phyloP scores from a whole-genome alignment of 2,329 filamentous ascomycete species.

The Alternaria angustiovoidea region DNA sequence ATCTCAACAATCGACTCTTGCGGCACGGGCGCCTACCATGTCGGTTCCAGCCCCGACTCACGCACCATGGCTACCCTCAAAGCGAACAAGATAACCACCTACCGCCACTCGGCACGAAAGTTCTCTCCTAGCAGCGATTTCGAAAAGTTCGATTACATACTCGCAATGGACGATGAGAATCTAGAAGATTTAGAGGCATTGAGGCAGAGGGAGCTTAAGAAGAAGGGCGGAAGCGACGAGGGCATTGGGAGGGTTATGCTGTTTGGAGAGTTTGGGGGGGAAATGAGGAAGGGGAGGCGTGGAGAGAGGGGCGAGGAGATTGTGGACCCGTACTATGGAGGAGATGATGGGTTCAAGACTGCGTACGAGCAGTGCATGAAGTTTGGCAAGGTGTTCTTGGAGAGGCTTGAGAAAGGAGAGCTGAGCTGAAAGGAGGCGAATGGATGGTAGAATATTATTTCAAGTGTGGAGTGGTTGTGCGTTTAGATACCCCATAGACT shows the following conservation, averaged over 20 bases:
- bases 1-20: constrained; percentile 83
- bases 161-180: constrained; percentile 92
- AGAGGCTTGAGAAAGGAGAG: constrained; percentile 59
- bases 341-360: constrained; percentile 18
- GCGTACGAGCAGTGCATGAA: constrained; percentile 85
- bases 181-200: constrained; percentile 72
- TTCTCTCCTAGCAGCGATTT: constrained; percentile 76
- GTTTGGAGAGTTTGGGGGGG: constrained; percentile 82
- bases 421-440: constrained; percentile 26
- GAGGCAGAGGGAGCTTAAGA: constrained; percentile 61
- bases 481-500: constrained; percentile 35
- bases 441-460: background rate
- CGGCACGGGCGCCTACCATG: constrained; percentile 89
- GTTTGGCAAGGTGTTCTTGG: constrained; percentile 80
- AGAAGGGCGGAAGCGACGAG: constrained; percentile 41
- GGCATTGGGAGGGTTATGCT: constrained; percentile 70
- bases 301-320: constrained; percentile 15
- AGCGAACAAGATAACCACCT: constrained; percentile 77
- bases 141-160: constrained; percentile 85
- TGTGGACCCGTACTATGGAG: constrained; percentile 86
- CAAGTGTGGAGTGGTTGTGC: background rate
- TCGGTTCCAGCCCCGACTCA: constrained; percentile 76
- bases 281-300: constrained; percentile 30
- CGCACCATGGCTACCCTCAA: constrained; percentile 83
- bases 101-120: constrained; percentile 78